Conservation (phyloP, 1,284 basidiomycete species). For the Stereum hirsutum region DNA sequence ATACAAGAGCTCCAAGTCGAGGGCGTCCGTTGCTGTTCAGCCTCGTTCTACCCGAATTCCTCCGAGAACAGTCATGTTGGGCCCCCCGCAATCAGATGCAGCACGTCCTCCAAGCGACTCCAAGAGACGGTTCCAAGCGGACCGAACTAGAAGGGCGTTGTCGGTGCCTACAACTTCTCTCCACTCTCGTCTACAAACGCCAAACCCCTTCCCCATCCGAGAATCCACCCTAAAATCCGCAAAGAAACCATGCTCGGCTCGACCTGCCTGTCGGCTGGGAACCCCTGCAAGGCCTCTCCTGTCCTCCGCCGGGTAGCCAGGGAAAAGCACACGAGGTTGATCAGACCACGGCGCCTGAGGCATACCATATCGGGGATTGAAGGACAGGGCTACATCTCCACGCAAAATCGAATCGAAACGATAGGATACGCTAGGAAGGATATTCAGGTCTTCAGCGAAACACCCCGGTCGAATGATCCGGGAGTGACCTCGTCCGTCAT, state of each 20-base stretch:
- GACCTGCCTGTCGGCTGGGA: conserved; percentile 5
- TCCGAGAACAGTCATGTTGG: no score
- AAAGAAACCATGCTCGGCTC: conserved; percentile 7
- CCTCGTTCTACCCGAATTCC: no score
- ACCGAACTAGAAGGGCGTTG: no score
- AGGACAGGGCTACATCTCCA: not conserved
- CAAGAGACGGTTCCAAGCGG: no score
- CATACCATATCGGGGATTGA: conserved; percentile 2
- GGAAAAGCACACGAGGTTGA: conserved; percentile 21
- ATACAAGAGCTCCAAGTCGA: no score
- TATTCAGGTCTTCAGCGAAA: not conserved
- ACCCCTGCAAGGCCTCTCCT: conserved; percentile 1
- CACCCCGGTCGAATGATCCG: not conserved
- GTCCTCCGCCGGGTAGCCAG: not conserved
- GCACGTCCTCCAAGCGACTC: not conserved
- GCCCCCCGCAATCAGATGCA: not conserved
- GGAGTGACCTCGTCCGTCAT: no score
- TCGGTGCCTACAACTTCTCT: no score
- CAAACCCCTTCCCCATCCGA: conserved; percentile 2
- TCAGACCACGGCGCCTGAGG: conserved; percentile 22
- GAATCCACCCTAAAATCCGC: no score
- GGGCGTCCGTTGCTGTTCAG: no score
- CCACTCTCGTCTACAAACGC: no score
- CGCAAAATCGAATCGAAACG: no score
- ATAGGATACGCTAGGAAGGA: no score